phyloP scores from a whole-genome alignment of 148 eudicot genomes.

The Polygonum aviculare region DNA sequence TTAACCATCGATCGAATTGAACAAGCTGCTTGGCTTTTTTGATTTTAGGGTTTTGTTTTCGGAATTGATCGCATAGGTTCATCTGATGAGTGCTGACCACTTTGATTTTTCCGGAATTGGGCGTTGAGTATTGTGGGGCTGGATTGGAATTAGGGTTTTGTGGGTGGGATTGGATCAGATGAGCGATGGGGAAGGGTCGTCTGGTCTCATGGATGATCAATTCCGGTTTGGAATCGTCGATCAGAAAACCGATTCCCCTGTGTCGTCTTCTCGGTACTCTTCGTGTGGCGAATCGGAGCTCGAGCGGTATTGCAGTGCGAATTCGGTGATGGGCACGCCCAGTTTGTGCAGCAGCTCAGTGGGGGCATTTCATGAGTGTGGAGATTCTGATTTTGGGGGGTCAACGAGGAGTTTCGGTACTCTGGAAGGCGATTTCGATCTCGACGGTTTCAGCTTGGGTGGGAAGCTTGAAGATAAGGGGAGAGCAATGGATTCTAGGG shows the following conservation, averaged over 20 bases:
- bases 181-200: slow-evolving; percentile 8
- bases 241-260: slow-evolving; percentile 22
- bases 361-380: slow-evolving; percentile 54
- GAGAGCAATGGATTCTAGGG: slow-evolving; percentile 11
- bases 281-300: slow-evolving; percentile 92
- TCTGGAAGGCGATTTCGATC: slow-evolving; percentile 21
- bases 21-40: background rate
- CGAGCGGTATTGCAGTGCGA: slow-evolving; percentile 89
- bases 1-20: background rate
- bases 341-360: slow-evolving; percentile 71
- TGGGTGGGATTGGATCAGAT: slow-evolving; percentile 2
- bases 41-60: background rate
- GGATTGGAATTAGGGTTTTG: background rate
- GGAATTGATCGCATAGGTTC: background rate
- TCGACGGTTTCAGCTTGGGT: slow-evolving; percentile 41
- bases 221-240: background rate
- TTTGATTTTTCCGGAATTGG: background rate
- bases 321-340: slow-evolving; percentile 87
- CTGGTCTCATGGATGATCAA: slow-evolving; percentile 1
- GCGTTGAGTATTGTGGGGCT: background rate
- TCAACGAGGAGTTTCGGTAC: slow-evolving; percentile 42
- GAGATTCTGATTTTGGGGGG: slow-evolving; percentile 54
- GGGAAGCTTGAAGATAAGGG: slow-evolving; percentile 29
- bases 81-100: background rate
- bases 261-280: slow-evolving; percentile 49